Percentiles rank a stretch among this genome's conserved stretches.
Conservation (phyloP, 2,329 filamentous ascomycete genomes). For the Ophiostoma piceae region DNA sequence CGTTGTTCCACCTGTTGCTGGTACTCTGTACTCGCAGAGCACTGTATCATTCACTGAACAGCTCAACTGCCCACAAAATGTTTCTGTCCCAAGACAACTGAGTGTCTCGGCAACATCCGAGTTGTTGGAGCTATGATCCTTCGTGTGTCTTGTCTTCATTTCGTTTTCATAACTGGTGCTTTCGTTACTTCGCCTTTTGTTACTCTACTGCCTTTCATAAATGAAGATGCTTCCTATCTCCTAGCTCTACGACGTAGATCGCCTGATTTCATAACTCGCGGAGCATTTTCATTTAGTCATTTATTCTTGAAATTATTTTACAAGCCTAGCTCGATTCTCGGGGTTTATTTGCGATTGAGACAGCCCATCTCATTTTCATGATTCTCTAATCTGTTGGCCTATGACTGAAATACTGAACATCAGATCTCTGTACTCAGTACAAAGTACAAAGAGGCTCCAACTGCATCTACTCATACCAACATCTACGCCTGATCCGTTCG, state of each 20-base stretch:
- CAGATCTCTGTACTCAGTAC: too few relatives aligned
- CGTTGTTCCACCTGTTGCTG: background rate
- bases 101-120: background rate
- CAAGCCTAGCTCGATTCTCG: background rate
- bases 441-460: background rate
- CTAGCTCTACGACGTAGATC: background rate
- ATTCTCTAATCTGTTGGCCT: background rate
- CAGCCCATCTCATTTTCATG: background rate
- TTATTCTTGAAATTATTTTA: background rate
- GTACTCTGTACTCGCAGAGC: background rate
- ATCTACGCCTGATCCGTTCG: background rate
- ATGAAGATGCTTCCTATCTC: background rate
- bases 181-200: background rate
- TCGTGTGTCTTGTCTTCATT: background rate
- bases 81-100: constrained; percentile 3
- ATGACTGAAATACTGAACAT: too few relatives aligned
- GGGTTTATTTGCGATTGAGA: background rate
- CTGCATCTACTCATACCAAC: too few relatives aligned
- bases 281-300: background rate
- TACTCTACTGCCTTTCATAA: background rate
- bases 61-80: background rate
- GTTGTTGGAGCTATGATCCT: background rate
- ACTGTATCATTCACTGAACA: background rate
- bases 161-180: background rate
- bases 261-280: background rate